These are phyloP conservation scores for Chaetomium olivaceum DNA, from an alignment of 2,329 filamentous ascomycete genomes.

Conservation along the genomic window DNA sequence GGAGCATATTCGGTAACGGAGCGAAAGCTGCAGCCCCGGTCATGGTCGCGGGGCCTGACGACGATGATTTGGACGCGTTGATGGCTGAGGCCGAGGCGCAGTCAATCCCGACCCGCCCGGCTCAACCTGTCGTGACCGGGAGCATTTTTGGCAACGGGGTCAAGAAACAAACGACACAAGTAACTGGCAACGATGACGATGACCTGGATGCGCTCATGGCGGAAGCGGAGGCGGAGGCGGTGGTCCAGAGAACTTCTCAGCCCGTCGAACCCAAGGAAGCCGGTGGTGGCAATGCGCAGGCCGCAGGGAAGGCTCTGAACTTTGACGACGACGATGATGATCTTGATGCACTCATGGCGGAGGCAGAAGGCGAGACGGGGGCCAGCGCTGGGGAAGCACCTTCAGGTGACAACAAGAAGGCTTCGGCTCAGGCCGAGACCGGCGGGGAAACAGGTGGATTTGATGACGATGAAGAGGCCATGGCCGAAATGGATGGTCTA, in stretches of 20 bases:
- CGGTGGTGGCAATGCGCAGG: background rate
- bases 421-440: background rate
- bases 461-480: constrained; percentile 66
- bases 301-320: constrained; percentile 12
- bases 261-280: background rate
- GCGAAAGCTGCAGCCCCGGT: constrained; percentile 16
- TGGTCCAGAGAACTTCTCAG: background rate
- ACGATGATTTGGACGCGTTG: constrained; percentile 42
- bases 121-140: background rate
- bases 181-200: constrained; percentile 34
- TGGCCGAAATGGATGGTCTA: constrained; percentile 63
- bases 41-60: constrained; percentile 28
- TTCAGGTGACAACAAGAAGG: background rate
- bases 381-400: background rate
- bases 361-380: constrained; percentile 32
- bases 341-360: constrained; percentile 39
- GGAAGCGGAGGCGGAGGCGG: constrained; percentile 23
- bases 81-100: constrained; percentile 38
- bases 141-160: constrained; percentile 29
- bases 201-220: constrained; percentile 41
- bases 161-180: constrained; percentile 9
- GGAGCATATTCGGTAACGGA: constrained; percentile 23
- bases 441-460: constrained; percentile 39
- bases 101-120: constrained; percentile 25
- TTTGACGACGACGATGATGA: constrained; percentile 37